Conservation (phyloP, 768 basidiomycete species). For the Rhodotorula taiwanensis region DNA sequence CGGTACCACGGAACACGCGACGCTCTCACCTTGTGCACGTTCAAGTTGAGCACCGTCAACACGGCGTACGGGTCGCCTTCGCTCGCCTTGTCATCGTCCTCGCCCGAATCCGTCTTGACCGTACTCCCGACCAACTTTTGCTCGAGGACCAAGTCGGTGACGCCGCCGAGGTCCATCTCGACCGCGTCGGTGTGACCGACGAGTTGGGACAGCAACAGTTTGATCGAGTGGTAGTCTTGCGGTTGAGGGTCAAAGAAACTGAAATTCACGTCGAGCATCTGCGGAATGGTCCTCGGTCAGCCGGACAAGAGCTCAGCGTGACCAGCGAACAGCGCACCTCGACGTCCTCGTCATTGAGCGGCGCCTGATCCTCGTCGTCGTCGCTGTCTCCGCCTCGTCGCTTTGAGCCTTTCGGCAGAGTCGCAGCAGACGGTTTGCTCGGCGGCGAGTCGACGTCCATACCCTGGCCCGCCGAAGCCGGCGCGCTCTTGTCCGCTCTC, state of each 20-base stretch:
- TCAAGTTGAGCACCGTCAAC: slow-evolving; percentile 72
- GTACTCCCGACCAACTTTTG: slow-evolving; percentile 76
- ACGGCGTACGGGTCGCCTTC: slow-evolving; percentile 80
- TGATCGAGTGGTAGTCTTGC: slow-evolving; percentile 73
- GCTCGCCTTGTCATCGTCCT: slow-evolving; percentile 42
- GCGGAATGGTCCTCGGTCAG: no score
- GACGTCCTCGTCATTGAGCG: not conserved
- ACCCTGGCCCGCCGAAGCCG: no score
- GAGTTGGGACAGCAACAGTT: slow-evolving; percentile 49
- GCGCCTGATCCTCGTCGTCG: not conserved
- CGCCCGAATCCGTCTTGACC: slow-evolving; percentile 81
- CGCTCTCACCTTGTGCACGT: slow-evolving; percentile 21
- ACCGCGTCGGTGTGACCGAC: slow-evolving; percentile 71
- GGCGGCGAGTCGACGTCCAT: slow-evolving; percentile 12
- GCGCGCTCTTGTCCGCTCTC: not conserved
- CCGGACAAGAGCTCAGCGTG: no score
- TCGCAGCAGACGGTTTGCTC: not conserved
- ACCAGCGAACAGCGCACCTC: slow-evolving; percentile 1
- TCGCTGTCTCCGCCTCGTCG: not conserved
- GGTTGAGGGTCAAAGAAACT: slow-evolving; percentile 88
- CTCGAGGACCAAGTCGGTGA: slow-evolving; percentile 70
- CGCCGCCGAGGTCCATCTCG: slow-evolving; percentile 59
- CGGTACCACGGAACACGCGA: no score
- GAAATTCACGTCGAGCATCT: slow-evolving; percentile 75
- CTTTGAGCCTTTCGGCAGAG: not conserved